Percentiles rank a stretch among this genome's conserved stretches.
phyloP scores from a whole-genome alignment of 805 yeast species.

The Ogataea sp. region DNA sequence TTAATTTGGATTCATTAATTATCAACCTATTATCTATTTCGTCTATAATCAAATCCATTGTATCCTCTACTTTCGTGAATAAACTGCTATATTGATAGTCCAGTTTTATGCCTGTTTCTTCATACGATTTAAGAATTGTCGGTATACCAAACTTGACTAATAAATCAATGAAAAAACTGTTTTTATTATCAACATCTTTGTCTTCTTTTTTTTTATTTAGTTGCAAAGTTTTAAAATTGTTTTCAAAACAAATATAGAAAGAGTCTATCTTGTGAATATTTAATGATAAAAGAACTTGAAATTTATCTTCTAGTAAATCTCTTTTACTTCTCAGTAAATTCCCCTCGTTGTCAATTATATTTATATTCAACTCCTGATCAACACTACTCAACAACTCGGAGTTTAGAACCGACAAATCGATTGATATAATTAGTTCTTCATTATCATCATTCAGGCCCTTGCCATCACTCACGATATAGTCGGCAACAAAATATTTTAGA shows the following conservation, averaged over 20 bases:
- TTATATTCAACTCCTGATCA: constrained; percentile 17
- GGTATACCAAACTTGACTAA: constrained; percentile 19
- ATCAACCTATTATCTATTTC: constrained; percentile 9
- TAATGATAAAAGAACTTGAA: neutral
- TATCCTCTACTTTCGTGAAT: constrained; percentile 11
- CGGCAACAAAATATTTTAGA: constrained; percentile 10
- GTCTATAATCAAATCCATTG: constrained; percentile 9
- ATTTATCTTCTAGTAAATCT: constrained; percentile 8
- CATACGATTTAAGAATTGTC: constrained; percentile 13
- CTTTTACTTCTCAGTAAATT: constrained; percentile 19
- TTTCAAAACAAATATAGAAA: constrained; percentile 25
- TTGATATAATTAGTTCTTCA: constrained; percentile 10
- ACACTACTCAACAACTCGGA: constrained; percentile 12
- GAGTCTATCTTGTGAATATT: constrained; percentile 7
- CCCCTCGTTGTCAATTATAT: constrained; percentile 18
- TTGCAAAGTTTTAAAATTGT: constrained; percentile 23
- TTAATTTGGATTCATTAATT: constrained; percentile 12
- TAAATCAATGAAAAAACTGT: constrained; percentile 8
- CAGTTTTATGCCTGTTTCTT: constrained; percentile 12
- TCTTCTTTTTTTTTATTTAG: constrained; percentile 2
- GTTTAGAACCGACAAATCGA: constrained; percentile 12
- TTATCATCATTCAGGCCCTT: neutral
- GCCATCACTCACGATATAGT: constrained; percentile 3
- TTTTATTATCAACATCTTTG: no score
- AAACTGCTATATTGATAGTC: constrained; percentile 4